phyloP scores from a whole-genome alignment of 352 stramenopile species.

The Globisporangium spinosum region DNA sequence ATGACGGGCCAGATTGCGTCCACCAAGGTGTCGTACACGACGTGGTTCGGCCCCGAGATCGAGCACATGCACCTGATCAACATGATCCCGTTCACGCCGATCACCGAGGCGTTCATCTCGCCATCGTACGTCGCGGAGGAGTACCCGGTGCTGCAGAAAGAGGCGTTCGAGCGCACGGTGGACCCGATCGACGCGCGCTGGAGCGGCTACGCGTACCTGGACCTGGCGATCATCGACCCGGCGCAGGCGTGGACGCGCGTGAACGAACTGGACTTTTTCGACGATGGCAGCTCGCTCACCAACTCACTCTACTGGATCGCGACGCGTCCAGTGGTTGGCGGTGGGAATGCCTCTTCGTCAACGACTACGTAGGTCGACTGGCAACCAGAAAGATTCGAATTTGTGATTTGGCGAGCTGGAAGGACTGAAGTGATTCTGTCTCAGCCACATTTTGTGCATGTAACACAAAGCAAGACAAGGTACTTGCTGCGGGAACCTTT shows the following conservation, averaged over 20 bases:
- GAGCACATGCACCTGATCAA: conserved; percentile 91
- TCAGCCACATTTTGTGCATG: neutral
- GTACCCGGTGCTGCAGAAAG: conserved; percentile 70
- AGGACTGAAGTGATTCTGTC: neutral
- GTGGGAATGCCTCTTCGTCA: conserved; percentile 7
- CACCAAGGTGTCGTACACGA: conserved; percentile 85
- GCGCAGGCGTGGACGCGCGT: conserved; percentile 63
- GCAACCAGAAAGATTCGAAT: no score
- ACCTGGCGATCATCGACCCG: conserved; percentile 80
- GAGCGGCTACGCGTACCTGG: conserved; percentile 83
- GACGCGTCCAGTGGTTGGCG: conserved; percentile 36
- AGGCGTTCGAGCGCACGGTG: conserved; percentile 55
- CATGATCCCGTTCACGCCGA: conserved; percentile 90
- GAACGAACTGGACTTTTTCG: conserved; percentile 68
- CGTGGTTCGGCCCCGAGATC: conserved; percentile 80
- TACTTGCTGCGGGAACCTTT: no score
- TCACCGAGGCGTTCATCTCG: conserved; percentile 71
- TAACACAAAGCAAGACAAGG: neutral
- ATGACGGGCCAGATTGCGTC: conserved; percentile 79
- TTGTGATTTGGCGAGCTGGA: neutral
- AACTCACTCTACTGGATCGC: conserved; percentile 91
- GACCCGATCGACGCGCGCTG: conserved; percentile 76
- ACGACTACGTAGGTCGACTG: neutral
- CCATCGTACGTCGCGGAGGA: conserved; percentile 70
- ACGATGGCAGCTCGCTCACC: conserved; percentile 84